Conservation (phyloP, 768 basidiomycete species). For the Strobilomyces echinocephalus region DNA sequence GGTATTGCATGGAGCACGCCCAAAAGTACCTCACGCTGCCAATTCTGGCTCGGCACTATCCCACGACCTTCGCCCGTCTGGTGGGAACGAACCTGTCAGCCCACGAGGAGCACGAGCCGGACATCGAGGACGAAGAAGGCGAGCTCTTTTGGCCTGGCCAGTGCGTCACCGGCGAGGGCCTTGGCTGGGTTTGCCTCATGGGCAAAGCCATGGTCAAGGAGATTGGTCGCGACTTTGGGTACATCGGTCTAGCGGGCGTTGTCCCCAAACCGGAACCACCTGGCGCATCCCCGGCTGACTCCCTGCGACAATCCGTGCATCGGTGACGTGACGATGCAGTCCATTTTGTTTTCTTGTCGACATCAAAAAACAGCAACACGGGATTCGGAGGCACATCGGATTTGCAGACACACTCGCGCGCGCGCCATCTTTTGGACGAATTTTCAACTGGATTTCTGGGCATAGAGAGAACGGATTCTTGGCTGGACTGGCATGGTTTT, state of each 20-base stretch:
- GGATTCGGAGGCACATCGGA: constrained; percentile 23
- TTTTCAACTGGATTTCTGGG: constrained; percentile 23
- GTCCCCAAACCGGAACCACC: constrained; percentile 58
- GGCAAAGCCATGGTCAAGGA: constrained; percentile 84
- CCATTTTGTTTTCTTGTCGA: constrained; percentile 28
- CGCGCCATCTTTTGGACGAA: constrained; percentile 25
- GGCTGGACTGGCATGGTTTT: constrained; percentile 13
- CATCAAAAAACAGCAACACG: constrained; percentile 20
- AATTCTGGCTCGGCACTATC: constrained; percentile 65
- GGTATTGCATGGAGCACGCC: constrained; percentile 41
- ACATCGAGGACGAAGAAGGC: constrained; percentile 81
- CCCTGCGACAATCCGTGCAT: constrained; percentile 31
- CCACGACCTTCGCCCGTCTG: constrained; percentile 71
- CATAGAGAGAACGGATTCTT: constrained; percentile 15
- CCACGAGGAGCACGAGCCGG: constrained; percentile 72
- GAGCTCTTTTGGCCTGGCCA: constrained; percentile 84
- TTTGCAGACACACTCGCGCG: constrained; percentile 15
- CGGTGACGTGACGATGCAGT: constrained; percentile 19
- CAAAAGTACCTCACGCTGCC: constrained; percentile 60
- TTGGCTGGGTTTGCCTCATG: constrained; percentile 85
- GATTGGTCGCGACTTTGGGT: constrained; percentile 71
- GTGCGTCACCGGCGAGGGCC: constrained; percentile 65
- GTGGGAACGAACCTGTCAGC: constrained; percentile 56
- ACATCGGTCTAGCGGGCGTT: constrained; percentile 66
- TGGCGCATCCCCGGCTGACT: constrained; percentile 28